phyloP scores from a whole-genome alignment of 768 basidiomycete species.

The Boletus subparvulus region DNA sequence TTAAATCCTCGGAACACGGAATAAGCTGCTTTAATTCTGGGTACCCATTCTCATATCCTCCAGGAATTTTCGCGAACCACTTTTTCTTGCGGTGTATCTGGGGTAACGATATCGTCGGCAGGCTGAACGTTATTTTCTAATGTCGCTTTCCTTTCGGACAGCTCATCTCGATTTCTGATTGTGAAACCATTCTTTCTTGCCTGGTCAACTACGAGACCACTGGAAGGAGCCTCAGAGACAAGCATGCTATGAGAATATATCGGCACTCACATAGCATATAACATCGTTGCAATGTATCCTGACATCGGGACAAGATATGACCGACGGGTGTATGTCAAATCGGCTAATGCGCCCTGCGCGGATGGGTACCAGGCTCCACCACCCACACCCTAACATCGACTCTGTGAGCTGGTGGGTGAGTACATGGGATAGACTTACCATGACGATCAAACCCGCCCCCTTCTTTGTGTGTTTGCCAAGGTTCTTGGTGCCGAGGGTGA shows the following conservation, averaged over 20 bases:
- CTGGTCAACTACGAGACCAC: slow-evolving; percentile 55
- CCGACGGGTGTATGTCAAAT: slow-evolving; percentile 45
- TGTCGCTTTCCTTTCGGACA: slow-evolving; percentile 23
- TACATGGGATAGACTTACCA: slow-evolving; percentile 36
- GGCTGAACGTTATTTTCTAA: not conserved
- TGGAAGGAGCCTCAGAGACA: slow-evolving; percentile 20
- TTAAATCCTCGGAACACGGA: slow-evolving; percentile 1
- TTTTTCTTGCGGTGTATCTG: slow-evolving; percentile 13
- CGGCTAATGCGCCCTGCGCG: slow-evolving; percentile 57
- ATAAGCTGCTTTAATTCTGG: not conserved
- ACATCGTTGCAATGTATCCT: slow-evolving; percentile 56
- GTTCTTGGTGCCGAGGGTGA: slow-evolving; percentile 65
- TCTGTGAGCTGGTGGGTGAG: not conserved
- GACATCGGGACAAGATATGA: slow-evolving; percentile 63
- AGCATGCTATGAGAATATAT: not conserved
- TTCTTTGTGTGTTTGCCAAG: slow-evolving; percentile 58
- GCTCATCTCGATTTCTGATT: slow-evolving; percentile 47
- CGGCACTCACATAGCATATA: slow-evolving; percentile 53
- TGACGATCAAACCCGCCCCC: slow-evolving; percentile 64
- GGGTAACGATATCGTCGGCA: not conserved
- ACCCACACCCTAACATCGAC: slow-evolving; percentile 47
- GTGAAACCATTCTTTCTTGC: slow-evolving; percentile 49
- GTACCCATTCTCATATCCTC: slow-evolving; percentile 9
- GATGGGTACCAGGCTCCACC: slow-evolving; percentile 71
- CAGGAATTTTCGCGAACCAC: slow-evolving; percentile 10